phyloP scores from a whole-genome alignment of 345 rosid genomes.

The Populus euphratica region DNA sequence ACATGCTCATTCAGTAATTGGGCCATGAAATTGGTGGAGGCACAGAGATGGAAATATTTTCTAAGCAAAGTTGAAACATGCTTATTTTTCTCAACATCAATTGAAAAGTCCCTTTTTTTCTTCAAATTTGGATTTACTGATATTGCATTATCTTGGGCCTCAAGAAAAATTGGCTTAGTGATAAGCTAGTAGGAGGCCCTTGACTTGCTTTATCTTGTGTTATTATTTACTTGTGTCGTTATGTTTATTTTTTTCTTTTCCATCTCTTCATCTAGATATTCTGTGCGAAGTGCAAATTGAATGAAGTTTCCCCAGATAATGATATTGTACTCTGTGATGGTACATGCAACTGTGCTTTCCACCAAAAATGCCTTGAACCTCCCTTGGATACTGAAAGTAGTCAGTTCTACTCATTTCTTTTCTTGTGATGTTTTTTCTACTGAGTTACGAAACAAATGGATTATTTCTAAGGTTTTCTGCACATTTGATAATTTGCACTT shows the following conservation, averaged over 20 bases:
- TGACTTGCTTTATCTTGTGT: background rate
- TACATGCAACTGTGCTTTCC: conserved; percentile 87
- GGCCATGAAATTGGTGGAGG: background rate
- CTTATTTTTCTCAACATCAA: background rate
- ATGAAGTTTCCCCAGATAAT: conserved; percentile 82
- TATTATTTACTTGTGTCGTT: background rate
- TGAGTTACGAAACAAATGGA: conserved; percentile 8
- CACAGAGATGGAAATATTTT: background rate
- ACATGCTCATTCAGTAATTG: background rate
- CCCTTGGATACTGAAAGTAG: conserved; percentile 84
- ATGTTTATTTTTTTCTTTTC: conserved; percentile 10
- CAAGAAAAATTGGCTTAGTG: background rate
- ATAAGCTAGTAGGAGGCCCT: background rate
- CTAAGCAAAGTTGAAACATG: background rate
- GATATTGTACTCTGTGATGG: conserved; percentile 97
- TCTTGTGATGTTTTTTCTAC: conserved; percentile 6
- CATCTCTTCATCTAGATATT: conserved; percentile 55
- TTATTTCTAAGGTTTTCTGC: conserved; percentile 12
- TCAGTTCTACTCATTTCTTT: conserved; percentile 32
- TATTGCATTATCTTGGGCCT: background rate
- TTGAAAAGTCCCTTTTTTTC: background rate
- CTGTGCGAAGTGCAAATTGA: conserved; percentile 84
- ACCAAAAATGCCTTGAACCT: conserved; percentile 90
- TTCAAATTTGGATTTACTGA: background rate
- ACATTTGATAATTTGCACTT: conserved; percentile 43